Conservation (phyloP, 768 basidiomycete species). For the Tricholoma furcatifolium region DNA sequence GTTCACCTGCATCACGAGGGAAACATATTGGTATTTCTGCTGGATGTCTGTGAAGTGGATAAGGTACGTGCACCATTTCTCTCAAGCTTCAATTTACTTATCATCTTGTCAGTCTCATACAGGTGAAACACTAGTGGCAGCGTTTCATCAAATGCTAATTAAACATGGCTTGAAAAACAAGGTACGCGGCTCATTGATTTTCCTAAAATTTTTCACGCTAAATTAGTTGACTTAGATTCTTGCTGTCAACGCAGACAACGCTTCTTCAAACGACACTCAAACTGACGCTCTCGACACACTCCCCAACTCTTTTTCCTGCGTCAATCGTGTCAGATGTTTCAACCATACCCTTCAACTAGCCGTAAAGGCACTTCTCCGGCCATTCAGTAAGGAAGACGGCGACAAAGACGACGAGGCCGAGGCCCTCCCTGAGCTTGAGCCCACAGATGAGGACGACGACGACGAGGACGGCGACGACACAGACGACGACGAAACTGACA, state of each 20-base stretch:
- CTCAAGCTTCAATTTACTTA: no score
- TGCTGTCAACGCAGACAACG: constrained; percentile 30
- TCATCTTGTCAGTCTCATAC: no score
- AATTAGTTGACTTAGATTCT: constrained; percentile 13
- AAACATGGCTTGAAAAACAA: not conserved
- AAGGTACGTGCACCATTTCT: no score
- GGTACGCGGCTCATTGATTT: not conserved
- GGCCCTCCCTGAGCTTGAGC: not conserved
- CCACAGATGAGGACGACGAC: constrained; percentile 5
- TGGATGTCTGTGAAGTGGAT: no score
- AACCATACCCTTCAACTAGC: constrained; percentile 35
- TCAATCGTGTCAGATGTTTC: constrained; percentile 32
- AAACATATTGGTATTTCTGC: no score
- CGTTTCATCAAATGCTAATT: no score
- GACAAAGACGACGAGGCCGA: constrained; percentile 1
- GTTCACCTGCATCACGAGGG: no score
- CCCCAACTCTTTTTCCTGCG: constrained; percentile 23
- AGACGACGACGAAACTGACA: constrained; percentile 19
- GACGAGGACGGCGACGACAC: constrained; percentile 4
- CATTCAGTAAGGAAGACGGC: no score
- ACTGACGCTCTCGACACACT: constrained; percentile 8
- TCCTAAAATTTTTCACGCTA: not conserved
- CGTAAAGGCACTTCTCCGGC: constrained; percentile 26
- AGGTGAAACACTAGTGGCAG: not conserved
- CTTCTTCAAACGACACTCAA: constrained; percentile 31